Percentiles rank a stretch among this genome's conserved stretches.
phyloP scores from a whole-genome alignment of 2,329 filamentous ascomycete genomes.

The Ophiobolus disseminans region DNA sequence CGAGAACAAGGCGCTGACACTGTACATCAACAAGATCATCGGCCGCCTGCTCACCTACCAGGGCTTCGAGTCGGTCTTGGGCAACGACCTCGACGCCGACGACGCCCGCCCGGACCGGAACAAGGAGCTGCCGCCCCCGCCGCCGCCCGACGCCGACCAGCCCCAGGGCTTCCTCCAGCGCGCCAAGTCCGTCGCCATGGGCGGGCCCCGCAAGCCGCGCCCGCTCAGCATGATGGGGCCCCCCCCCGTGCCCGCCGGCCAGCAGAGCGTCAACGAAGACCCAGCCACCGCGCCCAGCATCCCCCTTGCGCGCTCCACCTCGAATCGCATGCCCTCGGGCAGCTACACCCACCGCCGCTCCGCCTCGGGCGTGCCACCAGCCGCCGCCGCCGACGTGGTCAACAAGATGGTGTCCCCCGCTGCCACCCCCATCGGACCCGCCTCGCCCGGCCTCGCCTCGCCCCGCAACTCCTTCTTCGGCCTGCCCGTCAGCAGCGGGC shows the following conservation, averaged over 20 bases:
- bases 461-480: conserved; percentile 51
- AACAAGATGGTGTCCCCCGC: conserved; percentile 85
- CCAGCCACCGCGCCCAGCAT: conserved; percentile 79
- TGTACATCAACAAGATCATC: conserved; percentile 99
- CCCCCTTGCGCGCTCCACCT: conserved; percentile 67
- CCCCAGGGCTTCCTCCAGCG: conserved; percentile 60
- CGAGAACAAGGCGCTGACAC: conserved; percentile 93
- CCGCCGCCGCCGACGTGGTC: conserved; percentile 74
- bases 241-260: conserved; percentile 32
- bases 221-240: conserved; percentile 49
- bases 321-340: conserved; percentile 54
- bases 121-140: conserved; percentile 85
- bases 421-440: conserved; percentile 48
- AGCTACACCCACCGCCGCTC: conserved; percentile 52
- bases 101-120: conserved; percentile 62
- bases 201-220: conserved; percentile 52
- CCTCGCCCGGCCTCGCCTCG: conserved; percentile 55
- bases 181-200: conserved; percentile 65
- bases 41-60: conserved; percentile 92
- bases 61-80: conserved; percentile 92
- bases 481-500: conserved; percentile 48
- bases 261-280: conserved; percentile 57
- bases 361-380: conserved; percentile 51
- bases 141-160: conserved; percentile 61
- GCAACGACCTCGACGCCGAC: conserved; percentile 67